Percentiles rank a stretch among this genome's conserved stretches.
These are phyloP conservation scores for Cadophora gregata DNA, from an alignment of 2,329 filamentous ascomycete species.

Conservation along the genomic window DNA sequence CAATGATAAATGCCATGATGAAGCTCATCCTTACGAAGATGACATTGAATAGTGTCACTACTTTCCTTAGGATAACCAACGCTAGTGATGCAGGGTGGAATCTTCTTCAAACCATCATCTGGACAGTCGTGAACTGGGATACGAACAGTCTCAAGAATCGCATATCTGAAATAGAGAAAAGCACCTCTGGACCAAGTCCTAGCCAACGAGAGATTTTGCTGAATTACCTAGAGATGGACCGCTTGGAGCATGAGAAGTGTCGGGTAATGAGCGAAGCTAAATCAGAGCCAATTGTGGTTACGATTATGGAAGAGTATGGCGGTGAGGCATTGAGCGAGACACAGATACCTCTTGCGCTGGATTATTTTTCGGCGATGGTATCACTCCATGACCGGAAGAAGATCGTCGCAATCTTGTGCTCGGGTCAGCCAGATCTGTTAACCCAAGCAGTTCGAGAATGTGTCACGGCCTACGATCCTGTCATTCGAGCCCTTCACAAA, in stretches of 20 bases:
- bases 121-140: slow-evolving; percentile 75
- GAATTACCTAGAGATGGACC: slow-evolving; percentile 58
- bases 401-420: slow-evolving; percentile 70
- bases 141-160: slow-evolving; percentile 71
- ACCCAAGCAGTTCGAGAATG: slow-evolving; percentile 70
- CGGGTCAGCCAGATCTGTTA: slow-evolving; percentile 72
- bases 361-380: slow-evolving; percentile 74
- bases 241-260: slow-evolving; percentile 62
- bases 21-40: slow-evolving; percentile 78
- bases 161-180: slow-evolving; percentile 67
- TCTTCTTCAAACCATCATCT: slow-evolving; percentile 75
- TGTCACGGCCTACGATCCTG: slow-evolving; percentile 73
- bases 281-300: slow-evolving; percentile 65
- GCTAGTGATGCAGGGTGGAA: slow-evolving; percentile 82
- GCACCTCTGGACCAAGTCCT: slow-evolving; percentile 62
- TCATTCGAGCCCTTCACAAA: slow-evolving; percentile 75
- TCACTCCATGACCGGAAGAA: slow-evolving; percentile 76
- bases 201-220: slow-evolving; percentile 67
- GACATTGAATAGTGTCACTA: slow-evolving; percentile 74
- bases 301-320: slow-evolving; percentile 58
- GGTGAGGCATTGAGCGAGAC: slow-evolving; percentile 58
- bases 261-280: slow-evolving; percentile 45
- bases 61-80: slow-evolving; percentile 77
- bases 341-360: slow-evolving; percentile 68
- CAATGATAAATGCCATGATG: slow-evolving; percentile 80